These are phyloP conservation scores for Suillus weaverae DNA, from an alignment of 768 basidiomycete genomes.

Conservation along the genomic window DNA sequence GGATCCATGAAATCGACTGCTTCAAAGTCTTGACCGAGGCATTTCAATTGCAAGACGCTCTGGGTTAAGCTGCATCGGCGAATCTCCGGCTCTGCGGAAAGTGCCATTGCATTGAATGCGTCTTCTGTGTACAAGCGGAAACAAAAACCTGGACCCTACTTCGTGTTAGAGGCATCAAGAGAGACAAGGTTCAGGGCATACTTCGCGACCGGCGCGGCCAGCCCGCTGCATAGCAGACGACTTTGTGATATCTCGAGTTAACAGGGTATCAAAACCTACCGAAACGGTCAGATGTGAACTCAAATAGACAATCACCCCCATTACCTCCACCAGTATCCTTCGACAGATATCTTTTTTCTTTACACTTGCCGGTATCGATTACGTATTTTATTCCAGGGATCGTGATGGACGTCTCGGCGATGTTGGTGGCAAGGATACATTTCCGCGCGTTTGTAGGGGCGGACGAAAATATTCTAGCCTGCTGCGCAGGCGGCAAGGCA, in stretches of 20 bases:
- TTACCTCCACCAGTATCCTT: constrained; percentile 67
- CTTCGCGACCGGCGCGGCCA: constrained; percentile 95
- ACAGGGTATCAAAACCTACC: constrained; percentile 83
- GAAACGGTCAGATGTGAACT: not conserved
- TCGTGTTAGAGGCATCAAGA: constrained; percentile 5
- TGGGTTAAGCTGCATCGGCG: constrained; percentile 82
- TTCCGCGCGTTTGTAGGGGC: constrained; percentile 73
- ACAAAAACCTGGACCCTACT: constrained; percentile 77
- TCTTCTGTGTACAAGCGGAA: constrained; percentile 91
- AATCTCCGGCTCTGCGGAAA: constrained; percentile 85
- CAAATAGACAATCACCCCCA: constrained; percentile 4
- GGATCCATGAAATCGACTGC: constrained; percentile 87
- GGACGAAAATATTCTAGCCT: constrained; percentile 73
- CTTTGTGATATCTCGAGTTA: constrained; percentile 81
- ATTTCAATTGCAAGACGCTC: constrained; percentile 83
- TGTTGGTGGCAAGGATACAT: constrained; percentile 95
- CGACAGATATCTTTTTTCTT: constrained; percentile 87
- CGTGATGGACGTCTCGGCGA: constrained; percentile 97
- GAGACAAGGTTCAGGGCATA: constrained; percentile 27
- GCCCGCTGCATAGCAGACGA: constrained; percentile 93
- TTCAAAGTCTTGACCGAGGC: constrained; percentile 77
- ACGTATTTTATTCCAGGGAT: constrained; percentile 96
- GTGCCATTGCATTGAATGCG: constrained; percentile 63
- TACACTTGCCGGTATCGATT: constrained; percentile 94
- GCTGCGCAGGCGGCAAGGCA: constrained; percentile 74